Base-by-base conservation (phyloP, 2,329 filamentous ascomycete species). In the Aotearoamyces nothofagi region DNA sequence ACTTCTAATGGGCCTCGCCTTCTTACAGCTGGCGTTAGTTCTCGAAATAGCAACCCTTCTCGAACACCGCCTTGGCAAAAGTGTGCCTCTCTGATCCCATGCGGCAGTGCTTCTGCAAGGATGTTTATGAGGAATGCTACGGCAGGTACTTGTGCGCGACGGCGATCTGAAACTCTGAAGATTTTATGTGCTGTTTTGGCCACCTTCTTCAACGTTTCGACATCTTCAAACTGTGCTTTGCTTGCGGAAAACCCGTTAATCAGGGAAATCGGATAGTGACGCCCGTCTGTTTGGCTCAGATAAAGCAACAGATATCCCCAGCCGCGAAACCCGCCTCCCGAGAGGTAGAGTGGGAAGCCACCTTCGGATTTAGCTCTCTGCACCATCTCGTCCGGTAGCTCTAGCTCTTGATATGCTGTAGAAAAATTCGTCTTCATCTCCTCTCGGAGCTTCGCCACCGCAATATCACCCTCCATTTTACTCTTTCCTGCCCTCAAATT, bases 31-130 rank as follows among this genome's bases (percentile, higher is more conserved):
- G 51, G 40, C 0, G 56, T 36, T 5, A 80, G 57, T 22, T 55
- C 56, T 8, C 60, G 53, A 47, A 73, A 81, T 1, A 79, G 54
- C 32, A 65, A 65, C 0, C 76, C 76, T 52, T 80, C 76, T 16
- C 76, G 57, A 3, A 80, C 72, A 4, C 76, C 76, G 11, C 76
- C 76, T 44, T 81, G 76, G 35, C 72, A 78, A 53, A 81, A 81
- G 17, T 69, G 63, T 2, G 78, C 68, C 19, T 63, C 57, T 23
- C 63, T 61, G 36, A 78, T 67, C n/a, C 52, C 53, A 22, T 56
- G 53, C 0, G 74, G 73, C 8, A 79, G 55, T 3, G 69, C 66
- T 31, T 67, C 57, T 5, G 63, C 57, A 2, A 80, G 56, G 17
- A 71, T 69, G n/a, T 65, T 63, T 22, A 80, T 63, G 3, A 80